A percentile compares a stretch with the other conserved stretches of the same genome.
Evolutionary conservation across 75 land plant genomes (phyloP).

Genomic region (Pinus taeda): DNA sequence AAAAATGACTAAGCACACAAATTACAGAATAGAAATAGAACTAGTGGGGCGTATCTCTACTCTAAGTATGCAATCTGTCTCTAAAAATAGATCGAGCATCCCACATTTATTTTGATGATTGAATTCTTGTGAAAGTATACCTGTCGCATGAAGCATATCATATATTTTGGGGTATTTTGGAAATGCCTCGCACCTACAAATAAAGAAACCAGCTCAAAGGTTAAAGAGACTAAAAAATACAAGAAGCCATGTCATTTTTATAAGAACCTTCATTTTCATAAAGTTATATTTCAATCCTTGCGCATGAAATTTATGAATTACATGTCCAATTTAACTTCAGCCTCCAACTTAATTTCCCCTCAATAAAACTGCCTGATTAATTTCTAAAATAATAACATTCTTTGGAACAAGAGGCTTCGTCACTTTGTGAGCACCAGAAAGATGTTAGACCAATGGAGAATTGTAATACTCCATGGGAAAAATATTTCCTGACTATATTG

Average conservation of each 20-base stretch:
- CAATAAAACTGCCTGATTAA: neutral
- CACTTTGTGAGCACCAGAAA: too few relatives aligned
- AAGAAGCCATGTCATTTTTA: neutral
- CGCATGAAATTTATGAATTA: neutral
- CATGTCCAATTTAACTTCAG: neutral
- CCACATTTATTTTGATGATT: conserved; percentile 45
- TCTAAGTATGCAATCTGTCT: conserved; percentile 79
- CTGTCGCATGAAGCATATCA: conserved; percentile 79
- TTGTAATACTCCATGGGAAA: too few relatives aligned
- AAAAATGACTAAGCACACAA: neutral
- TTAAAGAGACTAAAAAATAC: too few relatives aligned
- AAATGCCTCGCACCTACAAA: conserved; percentile 93
- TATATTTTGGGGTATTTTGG: conserved; percentile 96
- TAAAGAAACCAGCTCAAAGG: too few relatives aligned
- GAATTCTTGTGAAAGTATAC: conserved; percentile 56
- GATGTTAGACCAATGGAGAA: too few relatives aligned
- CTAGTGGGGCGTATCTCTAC: conserved; percentile 59
- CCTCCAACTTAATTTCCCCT: neutral
- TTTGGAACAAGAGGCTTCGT: neutral
- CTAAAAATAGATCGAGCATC: conserved; percentile 51
- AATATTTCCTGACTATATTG: too few relatives aligned
- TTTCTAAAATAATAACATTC: neutral
- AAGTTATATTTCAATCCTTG: neutral
- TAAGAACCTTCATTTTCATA: neutral
- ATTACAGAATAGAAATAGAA: conserved; percentile 10